Evolutionary conservation across 768 basidiomycete genomes (phyloP), one percentile per base, ranked within the genome.

Genomic region (Macrolepiota dolichaula): DNA sequence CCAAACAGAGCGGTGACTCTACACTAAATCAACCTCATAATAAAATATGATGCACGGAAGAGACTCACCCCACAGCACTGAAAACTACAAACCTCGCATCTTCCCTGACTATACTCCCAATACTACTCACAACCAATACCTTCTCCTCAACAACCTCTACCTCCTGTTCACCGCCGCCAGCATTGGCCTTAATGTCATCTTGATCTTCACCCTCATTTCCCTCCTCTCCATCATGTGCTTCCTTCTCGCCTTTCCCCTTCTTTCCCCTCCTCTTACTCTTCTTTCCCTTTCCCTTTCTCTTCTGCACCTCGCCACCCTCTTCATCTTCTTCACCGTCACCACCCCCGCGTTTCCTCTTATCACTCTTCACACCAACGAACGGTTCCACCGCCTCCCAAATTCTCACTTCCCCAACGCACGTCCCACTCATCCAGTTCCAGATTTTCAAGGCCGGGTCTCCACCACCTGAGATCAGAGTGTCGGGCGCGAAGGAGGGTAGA

Each of bases 341-440:
- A 0, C 19, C 73, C 50, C 55, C 66, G 65, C 76, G 67, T 62
- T 71, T 77, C 67, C 71, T 66, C 59, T 68, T 71, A 6, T 63
- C 63, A 10, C 71, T 70, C 55, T 72, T 70, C 22, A 80, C 73
- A 40, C 71, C 78, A 38, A 87, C 76, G 61, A 79, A 86, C 0
- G 80, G 82, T 58, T 80, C 76, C 15, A 86, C 78, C 0, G 69
- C 67, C 6, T 78, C 71, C 60, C 73, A 71, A 19, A 96, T 76
- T 3, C 72, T 66, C 10, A 96, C 74, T 40, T 85, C 81, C 32
- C 76, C 74, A 37, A 80, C 71, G 38, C 84, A 69, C 37, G 66
- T 65, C 0, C 94, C 95, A 0, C 77, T 76, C 72, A 86, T 81
- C 87, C 89, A 92, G 63, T 92, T 82, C 92, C 92, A 96, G 7